Evolutionary conservation across 768 basidiomycete species (phyloP), one percentile per base, ranked within the genome.

Genomic region (Trametes gibbosa): DNA sequence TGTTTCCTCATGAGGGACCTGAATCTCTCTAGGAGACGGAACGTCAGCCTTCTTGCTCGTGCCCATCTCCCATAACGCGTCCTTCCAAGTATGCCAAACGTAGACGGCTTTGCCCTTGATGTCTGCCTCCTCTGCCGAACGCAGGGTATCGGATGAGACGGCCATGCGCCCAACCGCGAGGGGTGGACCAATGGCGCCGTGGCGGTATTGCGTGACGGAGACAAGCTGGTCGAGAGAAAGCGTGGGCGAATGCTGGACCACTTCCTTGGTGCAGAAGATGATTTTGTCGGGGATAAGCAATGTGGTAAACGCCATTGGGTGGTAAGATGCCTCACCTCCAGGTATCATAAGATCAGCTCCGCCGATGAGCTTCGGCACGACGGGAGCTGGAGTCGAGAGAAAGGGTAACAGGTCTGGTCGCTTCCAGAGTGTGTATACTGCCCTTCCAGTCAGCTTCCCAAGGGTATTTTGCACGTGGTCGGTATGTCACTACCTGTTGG

Each of bases 291-390:
- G 34, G 50, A 37, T 17, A 42, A 24, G 16, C 17, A 21, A 16
- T 23, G 1, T 16, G 9, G 29, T 2, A 24, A 5, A 21, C 29
- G 10, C 29, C 29, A 32, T 32, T 10, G 29, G 10, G 29, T 32
- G 12, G 43, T 23, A 45, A 2, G 19, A 23, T 45, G n/a, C 76
- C 85, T 68, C 68, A 88, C 89, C 89, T 72, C 91, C 92, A 4
- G 92, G 90, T 34, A 89, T 84, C 90, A 95, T 93, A 8, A 94
- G 80, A 74, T 95, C 91, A 0, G 92, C 90, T n/a, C 92, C 92
- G 10, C 83, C 83, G 3, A 84, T 74, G 13, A 95, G 79, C 24
- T 86, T 77, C 0, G 86, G 86, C 37, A 92, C 82, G 27, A 92
- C 91, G 12, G 82, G 73, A 1, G 81, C 70, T 2, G 90, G 88